Conservation (phyloP, 371 early-diverging fungal genomes). For the Rhizopus arrhizus region DNA sequence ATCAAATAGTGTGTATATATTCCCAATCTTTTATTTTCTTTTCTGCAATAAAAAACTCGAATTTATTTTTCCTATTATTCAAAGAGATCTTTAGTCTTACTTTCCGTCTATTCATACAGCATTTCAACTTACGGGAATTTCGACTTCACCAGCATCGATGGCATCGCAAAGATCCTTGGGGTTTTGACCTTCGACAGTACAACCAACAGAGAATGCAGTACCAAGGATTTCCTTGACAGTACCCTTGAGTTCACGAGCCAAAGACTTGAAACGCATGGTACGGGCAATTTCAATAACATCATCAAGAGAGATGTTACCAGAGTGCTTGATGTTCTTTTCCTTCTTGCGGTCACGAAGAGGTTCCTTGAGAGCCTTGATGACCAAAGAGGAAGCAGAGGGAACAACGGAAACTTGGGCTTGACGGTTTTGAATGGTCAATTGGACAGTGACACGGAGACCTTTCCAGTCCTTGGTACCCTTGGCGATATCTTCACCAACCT, state of each 20-base stretch:
- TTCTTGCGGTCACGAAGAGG: conserved; percentile 99
- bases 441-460: conserved; percentile 98
- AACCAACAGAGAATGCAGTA: conserved; percentile 93
- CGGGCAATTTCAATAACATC: conserved; percentile 97
- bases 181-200: conserved; percentile 71
- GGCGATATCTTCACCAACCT: conserved; percentile 99
- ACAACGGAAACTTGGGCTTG: conserved; percentile 98
- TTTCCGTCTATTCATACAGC: too few relatives aligned
- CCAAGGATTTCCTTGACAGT: conserved; percentile 99
- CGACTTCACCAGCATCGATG: conserved; percentile 80
- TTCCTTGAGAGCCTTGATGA: conserved; percentile 99
- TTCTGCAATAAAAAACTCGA: conserved; percentile 52
- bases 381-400: conserved; percentile 96
- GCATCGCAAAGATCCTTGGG: conserved; percentile 51
- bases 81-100: conserved; percentile 37
- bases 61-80: conserved; percentile 83
- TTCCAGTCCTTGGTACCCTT: conserved; percentile 99
- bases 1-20: neutral
- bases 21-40: conserved; percentile 2
- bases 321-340: conserved; percentile 99
- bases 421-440: conserved; percentile 99
- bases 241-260: conserved; percentile 86
- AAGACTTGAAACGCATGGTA: conserved; percentile 93
- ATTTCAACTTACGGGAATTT: conserved; percentile 72
- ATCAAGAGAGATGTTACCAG: conserved; percentile 88